Conservation (phyloP, 108 stramenopile genomes). For the Conticribra guillardii region DNA sequence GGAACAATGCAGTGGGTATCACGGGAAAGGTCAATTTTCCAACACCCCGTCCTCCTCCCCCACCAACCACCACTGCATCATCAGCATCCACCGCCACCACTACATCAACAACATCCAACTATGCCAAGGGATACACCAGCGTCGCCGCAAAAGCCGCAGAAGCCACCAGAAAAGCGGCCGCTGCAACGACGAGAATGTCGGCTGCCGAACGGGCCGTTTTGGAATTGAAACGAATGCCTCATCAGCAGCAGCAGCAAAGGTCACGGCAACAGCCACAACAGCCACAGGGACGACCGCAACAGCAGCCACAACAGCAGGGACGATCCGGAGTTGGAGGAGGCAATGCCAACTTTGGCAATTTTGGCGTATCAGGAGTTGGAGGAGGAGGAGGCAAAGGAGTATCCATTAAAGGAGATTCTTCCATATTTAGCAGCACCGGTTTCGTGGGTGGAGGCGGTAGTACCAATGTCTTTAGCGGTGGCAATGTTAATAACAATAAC, state of each 20-base stretch:
- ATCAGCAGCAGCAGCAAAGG: no score
- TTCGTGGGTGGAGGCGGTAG: conserved; percentile 17
- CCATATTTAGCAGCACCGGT: conserved; percentile 22
- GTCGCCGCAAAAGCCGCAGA: no score
- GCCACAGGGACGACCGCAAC: no score
- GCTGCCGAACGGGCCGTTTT: no score
- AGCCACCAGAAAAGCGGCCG: no score
- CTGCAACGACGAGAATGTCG: no score
- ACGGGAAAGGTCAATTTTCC: not conserved
- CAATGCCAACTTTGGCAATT: not conserved
- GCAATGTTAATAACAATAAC: not conserved
- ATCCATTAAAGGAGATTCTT: conserved; percentile 31
- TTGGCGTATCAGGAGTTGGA: no score
- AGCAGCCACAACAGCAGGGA: no score
- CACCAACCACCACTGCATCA: not conserved
- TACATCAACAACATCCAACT: not conserved
- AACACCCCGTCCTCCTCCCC: not conserved
- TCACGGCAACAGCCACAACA: no score
- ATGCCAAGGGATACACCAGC: no score
- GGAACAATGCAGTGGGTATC: not conserved
- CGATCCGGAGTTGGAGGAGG: not conserved
- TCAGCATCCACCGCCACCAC: not conserved
- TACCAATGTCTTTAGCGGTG: conserved; percentile 3
- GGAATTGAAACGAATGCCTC: no score
- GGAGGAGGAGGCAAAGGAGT: conserved; percentile 14